phyloP scores from a whole-genome alignment of 1,284 basidiomycete species.

The Trametes polyzona region DNA sequence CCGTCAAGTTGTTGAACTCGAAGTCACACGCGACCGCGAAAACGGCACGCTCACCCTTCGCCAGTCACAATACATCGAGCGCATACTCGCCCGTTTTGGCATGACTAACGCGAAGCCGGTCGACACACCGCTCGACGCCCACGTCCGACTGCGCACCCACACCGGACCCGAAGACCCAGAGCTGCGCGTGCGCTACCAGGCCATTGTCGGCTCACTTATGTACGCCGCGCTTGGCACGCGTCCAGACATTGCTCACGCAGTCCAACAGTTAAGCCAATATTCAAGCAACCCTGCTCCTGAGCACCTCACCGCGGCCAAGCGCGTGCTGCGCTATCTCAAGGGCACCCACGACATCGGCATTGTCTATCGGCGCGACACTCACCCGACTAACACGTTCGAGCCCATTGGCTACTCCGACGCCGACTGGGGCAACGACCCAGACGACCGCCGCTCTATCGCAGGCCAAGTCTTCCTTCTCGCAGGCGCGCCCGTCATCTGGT shows the following conservation, averaged over 20 bases:
- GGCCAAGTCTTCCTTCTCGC: too few species aligned
- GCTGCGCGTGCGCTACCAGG: slow-evolving; percentile 29
- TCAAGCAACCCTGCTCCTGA: slow-evolving; percentile 11
- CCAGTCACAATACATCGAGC: slow-evolving; percentile 30
- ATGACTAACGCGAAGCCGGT: slow-evolving; percentile 25
- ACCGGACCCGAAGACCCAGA: slow-evolving; percentile 2
- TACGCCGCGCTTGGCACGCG: too few species aligned
- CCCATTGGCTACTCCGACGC: too few species aligned
- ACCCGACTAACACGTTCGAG: too few species aligned
- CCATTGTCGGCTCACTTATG: slow-evolving; percentile 42
- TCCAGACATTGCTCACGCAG: background rate
- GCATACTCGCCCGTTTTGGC: slow-evolving; percentile 31
- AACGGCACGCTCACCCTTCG: slow-evolving; percentile 30
- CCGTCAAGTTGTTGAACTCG: slow-evolving; percentile 38
- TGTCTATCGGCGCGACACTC: too few species aligned
- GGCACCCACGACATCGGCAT: too few species aligned
- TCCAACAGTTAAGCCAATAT: background rate
- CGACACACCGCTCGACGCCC: too few species aligned
- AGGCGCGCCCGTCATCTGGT: too few species aligned
- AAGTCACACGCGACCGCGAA: slow-evolving; percentile 33
- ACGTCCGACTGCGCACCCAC: too few species aligned
- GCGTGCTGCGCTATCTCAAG: slow-evolving; percentile 26
- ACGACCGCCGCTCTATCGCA: too few species aligned
- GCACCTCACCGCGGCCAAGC: slow-evolving; percentile 28
- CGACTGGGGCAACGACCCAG: too few species aligned